These are phyloP conservation scores for Phytophthora cryptogea DNA, from an alignment of 352 stramenopile species.

Conservation along the genomic window DNA sequence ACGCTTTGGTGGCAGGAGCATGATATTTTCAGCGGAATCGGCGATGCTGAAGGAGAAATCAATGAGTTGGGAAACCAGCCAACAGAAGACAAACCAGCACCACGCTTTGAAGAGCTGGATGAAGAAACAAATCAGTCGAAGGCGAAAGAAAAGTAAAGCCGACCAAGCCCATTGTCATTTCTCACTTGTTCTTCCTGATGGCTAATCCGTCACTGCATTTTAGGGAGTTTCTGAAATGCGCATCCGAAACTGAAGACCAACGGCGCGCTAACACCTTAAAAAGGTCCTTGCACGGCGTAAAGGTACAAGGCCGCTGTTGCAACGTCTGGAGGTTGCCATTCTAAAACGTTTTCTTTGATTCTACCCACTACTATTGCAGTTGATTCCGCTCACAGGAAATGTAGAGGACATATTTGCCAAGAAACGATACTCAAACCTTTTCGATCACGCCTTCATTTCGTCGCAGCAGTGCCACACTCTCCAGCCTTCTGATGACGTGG, in stretches of 20 bases:
- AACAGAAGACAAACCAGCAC: constrained; percentile 5
- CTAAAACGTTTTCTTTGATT: neutral
- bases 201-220: neutral
- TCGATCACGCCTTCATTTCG: constrained; percentile 74
- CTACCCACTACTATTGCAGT: constrained; percentile 32
- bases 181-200: neutral
- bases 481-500: constrained; percentile 27
- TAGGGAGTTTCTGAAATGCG: constrained; percentile 37
- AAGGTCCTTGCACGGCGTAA: constrained; percentile 62
- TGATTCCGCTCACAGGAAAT: constrained; percentile 66
- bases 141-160: constrained; percentile 14
- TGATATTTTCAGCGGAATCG: constrained; percentile 88
- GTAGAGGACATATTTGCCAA: constrained; percentile 65
- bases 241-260: constrained; percentile 39
- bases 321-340: neutral
- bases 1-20: constrained; percentile 42
- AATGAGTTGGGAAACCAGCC: constrained; percentile 3
- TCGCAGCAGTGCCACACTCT: constrained; percentile 64
- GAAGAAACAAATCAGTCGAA: constrained; percentile 29
- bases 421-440: constrained; percentile 62
- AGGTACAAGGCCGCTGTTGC: constrained; percentile 31
- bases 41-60: constrained; percentile 42
- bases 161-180: neutral
- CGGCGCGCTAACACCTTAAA: constrained; percentile 45
- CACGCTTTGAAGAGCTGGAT: constrained; percentile 38